Base-by-base conservation (phyloP, 371 early-diverging fungal species). In the Mucor irregularis region DNA sequence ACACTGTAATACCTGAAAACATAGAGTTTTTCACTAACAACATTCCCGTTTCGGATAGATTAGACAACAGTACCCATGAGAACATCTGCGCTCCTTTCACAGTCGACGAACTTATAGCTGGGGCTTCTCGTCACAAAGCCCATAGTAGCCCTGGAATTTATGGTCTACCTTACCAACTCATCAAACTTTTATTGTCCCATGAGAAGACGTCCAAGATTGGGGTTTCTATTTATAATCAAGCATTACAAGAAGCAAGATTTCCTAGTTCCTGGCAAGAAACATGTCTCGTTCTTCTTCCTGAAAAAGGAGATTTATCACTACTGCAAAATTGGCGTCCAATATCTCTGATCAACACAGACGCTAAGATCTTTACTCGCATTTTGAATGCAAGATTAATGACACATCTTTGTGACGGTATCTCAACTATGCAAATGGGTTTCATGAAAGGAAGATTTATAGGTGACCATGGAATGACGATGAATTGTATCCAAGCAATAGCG, bases 301-400 rank as follows among this genome's bases (percentile, higher is more conserved):
- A 71, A 45, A 64, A 62, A 28, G 65, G 60, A 5, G 61, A 66
- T 11, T 13, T 57, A 0, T 29, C 29, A 21, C 31, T 34, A 4
- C 28, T 71, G 8, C 19, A 35, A 0, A 71, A 67, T 33, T 67
- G 62, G 57, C 28, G 68, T 1, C 72, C 68, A 11, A 51, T 71
- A 0, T 53, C 63, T 0, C 57, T 66, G 11, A 66, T 67, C 11
- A 67, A 71, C 46, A 37, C 51, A 5, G 71, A 71, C 38, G 64
- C 61, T 19, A 71, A 67, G 38, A 2, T 64, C 0, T 67, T 64
- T 44, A 64, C 61, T 0, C 47, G 62, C 2, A 19, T 64, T 6
- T 25, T 71, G 7, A 53, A 59, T 0, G 19, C 22, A 4, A 42
- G 58, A 0, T 33, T 68, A 7, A 38, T 37, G 14, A n/a, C 28